phyloP scores from a whole-genome alignment of 192 early-diverging fungal genomes.

The Spizellomyces sp. region DNA sequence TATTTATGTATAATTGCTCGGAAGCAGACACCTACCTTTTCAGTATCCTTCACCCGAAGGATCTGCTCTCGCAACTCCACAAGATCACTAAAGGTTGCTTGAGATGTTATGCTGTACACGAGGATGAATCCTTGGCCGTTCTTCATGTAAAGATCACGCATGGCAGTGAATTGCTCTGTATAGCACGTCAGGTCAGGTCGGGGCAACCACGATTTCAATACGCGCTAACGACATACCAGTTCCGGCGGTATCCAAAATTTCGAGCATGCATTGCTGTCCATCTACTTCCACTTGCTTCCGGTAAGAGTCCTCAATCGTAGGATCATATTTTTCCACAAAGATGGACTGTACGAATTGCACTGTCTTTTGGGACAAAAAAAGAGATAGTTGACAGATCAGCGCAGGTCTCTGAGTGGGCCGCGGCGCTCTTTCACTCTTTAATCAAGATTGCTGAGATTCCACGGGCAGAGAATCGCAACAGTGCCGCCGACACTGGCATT shows the following conservation, averaged over 20 bases:
- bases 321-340: conserved; percentile 95
- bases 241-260: conserved; percentile 97
- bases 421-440: too few relatives aligned
- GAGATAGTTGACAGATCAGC: conserved; percentile 1
- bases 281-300: conserved; percentile 97
- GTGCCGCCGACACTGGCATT: too few relatives aligned
- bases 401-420: too few relatives aligned
- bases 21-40: conserved; percentile 46
- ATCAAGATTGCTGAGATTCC: too few relatives aligned
- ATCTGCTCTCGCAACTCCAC: conserved; percentile 66
- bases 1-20: background rate
- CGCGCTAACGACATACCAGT: conserved; percentile 43
- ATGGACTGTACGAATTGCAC: conserved; percentile 66
- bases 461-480: too few relatives aligned
- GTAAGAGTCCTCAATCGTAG: conserved; percentile 98
- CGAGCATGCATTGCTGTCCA: conserved; percentile 93
- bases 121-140: conserved; percentile 70
- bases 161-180: conserved; percentile 67
- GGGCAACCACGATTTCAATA: too few relatives aligned
- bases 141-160: conserved; percentile 73
- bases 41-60: conserved; percentile 64
- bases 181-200: background rate
- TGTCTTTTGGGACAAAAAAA: conserved; percentile 43
- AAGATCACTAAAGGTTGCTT: conserved; percentile 66
- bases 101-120: conserved; percentile 66